phyloP scores from a whole-genome alignment of 495 filamentous ascomycete species.

The Talaromyces proteolyticus region DNA sequence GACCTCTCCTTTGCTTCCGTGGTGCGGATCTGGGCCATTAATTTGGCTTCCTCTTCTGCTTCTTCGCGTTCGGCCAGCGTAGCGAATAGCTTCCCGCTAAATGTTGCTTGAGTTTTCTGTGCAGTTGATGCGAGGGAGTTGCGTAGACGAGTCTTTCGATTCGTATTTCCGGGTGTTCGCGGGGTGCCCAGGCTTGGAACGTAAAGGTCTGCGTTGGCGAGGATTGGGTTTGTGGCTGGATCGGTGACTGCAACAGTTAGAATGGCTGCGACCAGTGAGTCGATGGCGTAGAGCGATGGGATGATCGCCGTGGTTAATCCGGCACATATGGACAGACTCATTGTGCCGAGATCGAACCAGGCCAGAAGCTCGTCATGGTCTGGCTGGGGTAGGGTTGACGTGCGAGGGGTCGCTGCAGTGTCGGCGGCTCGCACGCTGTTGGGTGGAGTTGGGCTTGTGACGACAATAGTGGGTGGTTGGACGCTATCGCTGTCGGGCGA shows the following conservation, averaged over 20 bases:
- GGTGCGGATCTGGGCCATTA: conserved; percentile 23
- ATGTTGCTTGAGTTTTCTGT: conserved; percentile 5
- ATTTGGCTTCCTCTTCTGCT: conserved; percentile 22
- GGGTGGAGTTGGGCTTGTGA: conserved; percentile 30
- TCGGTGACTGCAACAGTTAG: conserved; percentile 64
- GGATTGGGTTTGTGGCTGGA: conserved; percentile 33
- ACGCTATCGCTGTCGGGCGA: conserved; percentile 14
- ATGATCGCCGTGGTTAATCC: conserved; percentile 35
- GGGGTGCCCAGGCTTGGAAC: neutral
- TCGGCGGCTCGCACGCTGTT: conserved; percentile 29
- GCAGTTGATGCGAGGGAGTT: conserved; percentile 1
- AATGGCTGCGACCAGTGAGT: conserved; percentile 64
- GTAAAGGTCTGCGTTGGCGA: conserved; percentile 29
- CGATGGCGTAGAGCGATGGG: conserved; percentile 65
- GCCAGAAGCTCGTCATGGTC: conserved; percentile 40
- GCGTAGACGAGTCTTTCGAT: neutral
- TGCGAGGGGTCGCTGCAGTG: conserved; percentile 33
- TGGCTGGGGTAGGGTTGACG: conserved; percentile 36
- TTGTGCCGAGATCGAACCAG: conserved; percentile 42
- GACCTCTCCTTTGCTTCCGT: neutral
- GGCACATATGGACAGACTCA: conserved; percentile 40
- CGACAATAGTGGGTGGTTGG: conserved; percentile 34
- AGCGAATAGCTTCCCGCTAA: conserved; percentile 25
- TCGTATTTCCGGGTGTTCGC: neutral
- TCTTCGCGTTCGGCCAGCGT: conserved; percentile 40